phyloP scores from a whole-genome alignment of 495 filamentous ascomycete species.

The Pseudomonodictys pantanalensis region DNA sequence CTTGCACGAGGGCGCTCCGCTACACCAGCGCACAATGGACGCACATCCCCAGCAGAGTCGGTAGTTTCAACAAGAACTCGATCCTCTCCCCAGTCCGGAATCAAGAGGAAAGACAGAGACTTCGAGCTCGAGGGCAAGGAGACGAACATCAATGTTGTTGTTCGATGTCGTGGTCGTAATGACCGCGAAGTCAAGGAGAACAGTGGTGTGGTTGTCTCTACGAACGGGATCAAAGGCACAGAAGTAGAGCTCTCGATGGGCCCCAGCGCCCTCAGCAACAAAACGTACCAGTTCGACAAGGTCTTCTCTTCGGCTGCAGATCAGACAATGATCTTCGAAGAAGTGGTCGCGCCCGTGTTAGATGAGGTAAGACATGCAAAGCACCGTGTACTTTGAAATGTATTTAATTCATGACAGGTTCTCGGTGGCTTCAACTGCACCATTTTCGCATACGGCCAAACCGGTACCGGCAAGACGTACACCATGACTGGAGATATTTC shows the following conservation, averaged over 20 bases:
- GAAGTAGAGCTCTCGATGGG: conserved; percentile 87
- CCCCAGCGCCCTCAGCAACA: conserved; percentile 85
- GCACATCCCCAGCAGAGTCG: conserved; percentile 64
- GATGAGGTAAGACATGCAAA: conserved; percentile 68
- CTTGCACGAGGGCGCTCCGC: conserved; percentile 46
- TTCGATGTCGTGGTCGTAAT: conserved; percentile 87
- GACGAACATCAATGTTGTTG: conserved; percentile 96
- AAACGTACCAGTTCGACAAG: conserved; percentile 93
- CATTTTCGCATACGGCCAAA: conserved; percentile 97
- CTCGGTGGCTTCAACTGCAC: conserved; percentile 96
- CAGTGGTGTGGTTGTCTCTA: conserved; percentile 83
- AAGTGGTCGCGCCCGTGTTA: conserved; percentile 85
- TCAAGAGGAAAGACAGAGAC: conserved; percentile 79
- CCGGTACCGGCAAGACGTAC: conserved; percentile 97
- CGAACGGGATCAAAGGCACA: conserved; percentile 81
- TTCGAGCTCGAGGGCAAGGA: conserved; percentile 74
- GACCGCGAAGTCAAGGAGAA: conserved; percentile 91
- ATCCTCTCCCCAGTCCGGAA: conserved; percentile 47
- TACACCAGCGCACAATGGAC: conserved; percentile 45
- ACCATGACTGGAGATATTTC: conserved; percentile 99
- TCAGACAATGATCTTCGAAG: conserved; percentile 87
- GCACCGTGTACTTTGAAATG: not conserved
- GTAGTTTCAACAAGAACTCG: conserved; percentile 53
- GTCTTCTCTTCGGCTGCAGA: conserved; percentile 96
- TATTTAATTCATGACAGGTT: conserved; percentile 57